phyloP scores from a whole-genome alignment of 495 filamentous ascomycete species.

The Lophium mytilinum region DNA sequence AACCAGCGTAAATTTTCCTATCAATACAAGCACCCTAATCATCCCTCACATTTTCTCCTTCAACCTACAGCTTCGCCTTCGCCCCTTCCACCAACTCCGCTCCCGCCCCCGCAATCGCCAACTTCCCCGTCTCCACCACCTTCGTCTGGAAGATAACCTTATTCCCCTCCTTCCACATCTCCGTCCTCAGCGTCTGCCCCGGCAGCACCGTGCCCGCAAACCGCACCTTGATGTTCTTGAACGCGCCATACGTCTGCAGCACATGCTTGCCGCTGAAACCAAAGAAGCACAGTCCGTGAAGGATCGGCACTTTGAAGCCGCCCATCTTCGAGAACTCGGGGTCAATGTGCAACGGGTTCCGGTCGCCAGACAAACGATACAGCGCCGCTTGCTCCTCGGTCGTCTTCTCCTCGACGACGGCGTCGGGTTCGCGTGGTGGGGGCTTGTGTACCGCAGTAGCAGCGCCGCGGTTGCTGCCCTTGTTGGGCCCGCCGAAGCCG shows the following conservation, averaged over 20 bases:
- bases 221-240: conserved; percentile 91
- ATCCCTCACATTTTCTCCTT: too few relatives aligned
- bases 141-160: conserved; percentile 86
- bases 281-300: conserved; percentile 94
- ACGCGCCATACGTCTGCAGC: conserved; percentile 71
- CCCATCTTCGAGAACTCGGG: conserved; percentile 90
- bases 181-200: conserved; percentile 87
- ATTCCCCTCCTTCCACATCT: conserved; percentile 97
- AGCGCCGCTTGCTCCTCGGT: conserved; percentile 88
- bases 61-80: conserved; percentile 46
- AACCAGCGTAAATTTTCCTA: too few relatives aligned
- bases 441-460: conserved; percentile 70
- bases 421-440: conserved; percentile 69
- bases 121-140: conserved; percentile 94
- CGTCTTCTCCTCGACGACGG: conserved; percentile 80
- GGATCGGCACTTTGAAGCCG: conserved; percentile 89
- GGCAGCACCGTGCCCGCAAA: conserved; percentile 91
- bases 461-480: conserved; percentile 68
- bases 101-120: conserved; percentile 79
- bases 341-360: conserved; percentile 92
- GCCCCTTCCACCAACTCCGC: conserved; percentile 62
- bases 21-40: too few relatives aligned
- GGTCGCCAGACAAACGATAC: conserved; percentile 90
- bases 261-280: conserved; percentile 88
- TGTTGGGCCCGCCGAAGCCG: conserved; percentile 81